A percentile compares a stretch with the other conserved stretches of the same genome.
These are phyloP conservation scores for Phytophthora constricta DNA, from an alignment of 352 stramenopile genomes.

Conservation along the genomic window DNA sequence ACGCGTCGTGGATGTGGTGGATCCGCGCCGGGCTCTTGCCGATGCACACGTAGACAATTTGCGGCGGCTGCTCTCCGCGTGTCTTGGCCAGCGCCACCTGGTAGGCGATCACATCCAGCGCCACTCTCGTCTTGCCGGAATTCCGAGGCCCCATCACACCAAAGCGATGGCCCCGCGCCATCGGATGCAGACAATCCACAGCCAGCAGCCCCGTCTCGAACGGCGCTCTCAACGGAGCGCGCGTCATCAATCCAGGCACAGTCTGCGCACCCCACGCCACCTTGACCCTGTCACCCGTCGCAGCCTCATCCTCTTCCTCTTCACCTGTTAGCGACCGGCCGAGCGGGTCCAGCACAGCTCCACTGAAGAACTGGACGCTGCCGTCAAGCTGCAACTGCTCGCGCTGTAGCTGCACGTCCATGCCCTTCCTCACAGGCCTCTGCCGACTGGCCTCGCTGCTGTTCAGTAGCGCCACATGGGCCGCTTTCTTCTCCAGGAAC, in stretches of 20 bases:
- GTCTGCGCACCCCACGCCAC: conserved; percentile 65
- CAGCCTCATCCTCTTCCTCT: conserved; percentile 11
- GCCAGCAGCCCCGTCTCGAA: conserved; percentile 72
- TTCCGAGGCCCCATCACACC: conserved; percentile 70
- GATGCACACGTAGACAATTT: conserved; percentile 81
- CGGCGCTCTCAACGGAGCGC: conserved; percentile 51
- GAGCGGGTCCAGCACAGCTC: conserved; percentile 59
- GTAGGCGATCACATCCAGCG: conserved; percentile 71
- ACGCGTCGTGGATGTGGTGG: conserved; percentile 67
- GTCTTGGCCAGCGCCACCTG: conserved; percentile 48
- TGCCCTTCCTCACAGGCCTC: conserved; percentile 52
- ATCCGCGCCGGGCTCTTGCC: conserved; percentile 66
- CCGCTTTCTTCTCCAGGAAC: conserved; percentile 65
- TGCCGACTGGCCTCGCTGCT: conserved; percentile 22
- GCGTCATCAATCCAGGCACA: conserved; percentile 71
- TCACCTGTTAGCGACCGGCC: conserved; percentile 35
- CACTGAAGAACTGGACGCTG: conserved; percentile 51
- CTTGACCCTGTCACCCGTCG: conserved; percentile 43
- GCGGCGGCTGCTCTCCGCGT: conserved; percentile 44
- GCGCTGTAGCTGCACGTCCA: conserved; percentile 63
- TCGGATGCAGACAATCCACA: conserved; percentile 80
- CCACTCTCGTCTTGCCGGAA: conserved; percentile 75
- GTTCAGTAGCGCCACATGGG: conserved; percentile 65
- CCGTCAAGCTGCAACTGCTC: conserved; percentile 58
- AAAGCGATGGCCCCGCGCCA: conserved; percentile 76